phyloP scores from a whole-genome alignment of 345 rosid genomes.

The Psidium friedrichsthalianum region DNA sequence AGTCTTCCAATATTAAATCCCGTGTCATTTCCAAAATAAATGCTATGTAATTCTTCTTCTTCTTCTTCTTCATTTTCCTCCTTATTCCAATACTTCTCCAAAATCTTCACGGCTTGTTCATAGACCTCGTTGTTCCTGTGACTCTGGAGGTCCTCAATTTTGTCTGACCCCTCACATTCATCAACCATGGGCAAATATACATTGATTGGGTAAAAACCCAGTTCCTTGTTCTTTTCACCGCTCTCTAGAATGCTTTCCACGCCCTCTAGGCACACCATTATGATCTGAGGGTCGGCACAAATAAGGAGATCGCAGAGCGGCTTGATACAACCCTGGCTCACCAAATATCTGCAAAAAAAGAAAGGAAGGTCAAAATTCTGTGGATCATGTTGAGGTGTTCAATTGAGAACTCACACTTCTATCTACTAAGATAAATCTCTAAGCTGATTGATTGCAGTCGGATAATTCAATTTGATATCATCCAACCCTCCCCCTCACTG shows the following conservation, averaged over 20 bases:
- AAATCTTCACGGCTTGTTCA: conserved; percentile 22
- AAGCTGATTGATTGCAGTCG: background rate
- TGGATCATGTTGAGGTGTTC: background rate
- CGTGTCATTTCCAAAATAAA: background rate
- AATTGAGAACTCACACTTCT: background rate
- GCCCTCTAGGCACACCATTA: conserved; percentile 24
- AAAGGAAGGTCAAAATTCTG: background rate
- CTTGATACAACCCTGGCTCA: conserved; percentile 30
- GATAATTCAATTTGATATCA: background rate
- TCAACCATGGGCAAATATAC: conserved; percentile 14
- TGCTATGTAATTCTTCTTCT: conserved; percentile 2
- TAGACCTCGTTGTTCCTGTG: conserved; percentile 26
- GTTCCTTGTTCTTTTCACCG: conserved; percentile 20
- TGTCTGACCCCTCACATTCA: conserved; percentile 26
- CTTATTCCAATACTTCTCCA: conserved; percentile 22
- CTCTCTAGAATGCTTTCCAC: conserved; percentile 30
- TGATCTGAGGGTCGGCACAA: conserved; percentile 18
- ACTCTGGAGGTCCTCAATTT: conserved; percentile 20
- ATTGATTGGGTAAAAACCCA: conserved; percentile 7
- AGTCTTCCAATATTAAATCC: conserved; percentile 13
- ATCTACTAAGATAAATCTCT: background rate
- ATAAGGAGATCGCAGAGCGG: conserved; percentile 26
- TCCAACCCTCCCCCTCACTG: background rate
- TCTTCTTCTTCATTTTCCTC: conserved; percentile 22
- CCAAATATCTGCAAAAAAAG: conserved; percentile 13